These are phyloP conservation scores for Mortierella claussenii DNA, from an alignment of 192 early-diverging fungal genomes.

Conservation along the genomic window DNA sequence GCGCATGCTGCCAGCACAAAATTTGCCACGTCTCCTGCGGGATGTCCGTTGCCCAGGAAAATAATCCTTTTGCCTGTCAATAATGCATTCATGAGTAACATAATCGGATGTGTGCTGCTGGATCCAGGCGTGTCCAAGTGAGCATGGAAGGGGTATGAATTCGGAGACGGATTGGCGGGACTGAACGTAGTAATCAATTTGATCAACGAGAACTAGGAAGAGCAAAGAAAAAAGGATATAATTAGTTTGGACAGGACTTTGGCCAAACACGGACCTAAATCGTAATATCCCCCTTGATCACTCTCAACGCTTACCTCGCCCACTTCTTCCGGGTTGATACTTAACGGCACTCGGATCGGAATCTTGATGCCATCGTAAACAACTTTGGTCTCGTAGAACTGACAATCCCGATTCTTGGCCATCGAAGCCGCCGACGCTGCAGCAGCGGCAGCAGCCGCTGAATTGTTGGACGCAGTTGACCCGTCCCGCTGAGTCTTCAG, in stretches of 20 bases:
- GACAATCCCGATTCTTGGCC: conserved; percentile 83
- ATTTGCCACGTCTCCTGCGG: conserved; percentile 91
- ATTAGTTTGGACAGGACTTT: too few species aligned
- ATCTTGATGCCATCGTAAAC: conserved; percentile 87
- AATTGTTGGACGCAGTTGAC: background rate
- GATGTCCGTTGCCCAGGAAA: conserved; percentile 91
- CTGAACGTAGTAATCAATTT: conserved; percentile 84
- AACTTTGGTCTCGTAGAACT: conserved; percentile 87
- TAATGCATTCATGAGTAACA: conserved; percentile 89
- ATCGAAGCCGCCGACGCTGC: conserved; percentile 1
- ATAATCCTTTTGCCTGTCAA: conserved; percentile 93
- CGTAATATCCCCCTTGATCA: too few species aligned
- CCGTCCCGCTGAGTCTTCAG: conserved; percentile 14
- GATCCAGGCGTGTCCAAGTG: conserved; percentile 89
- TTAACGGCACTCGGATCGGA: conserved; percentile 88
- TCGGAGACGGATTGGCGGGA: conserved; percentile 56
- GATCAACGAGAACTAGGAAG: conserved; percentile 86
- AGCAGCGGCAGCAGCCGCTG: background rate
- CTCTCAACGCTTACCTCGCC: conserved; percentile 91
- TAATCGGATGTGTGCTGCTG: conserved; percentile 85
- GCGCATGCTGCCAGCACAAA: conserved; percentile 92
- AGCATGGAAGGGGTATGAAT: conserved; percentile 75
- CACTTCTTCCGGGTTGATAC: conserved; percentile 88
- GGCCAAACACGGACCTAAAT: too few species aligned
- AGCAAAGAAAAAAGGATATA: too few species aligned